Evolutionary conservation across 1,139 yeast genomes (phyloP).

Genomic region (Kodamaea arcana): DNA sequence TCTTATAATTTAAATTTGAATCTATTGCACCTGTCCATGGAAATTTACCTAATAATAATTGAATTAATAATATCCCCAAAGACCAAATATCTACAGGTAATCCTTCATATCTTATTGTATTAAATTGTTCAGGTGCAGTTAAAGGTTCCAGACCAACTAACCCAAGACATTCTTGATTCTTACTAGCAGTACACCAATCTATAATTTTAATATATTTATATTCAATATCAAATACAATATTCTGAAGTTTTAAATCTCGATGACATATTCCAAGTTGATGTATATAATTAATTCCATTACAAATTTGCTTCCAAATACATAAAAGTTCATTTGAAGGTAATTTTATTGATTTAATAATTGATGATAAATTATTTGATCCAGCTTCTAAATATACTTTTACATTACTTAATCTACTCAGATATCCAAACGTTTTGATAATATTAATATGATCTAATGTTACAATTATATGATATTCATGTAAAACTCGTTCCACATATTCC

Average conservation of each 20-base stretch:
- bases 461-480: slow-evolving; percentile 35
- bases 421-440: slow-evolving; percentile 27
- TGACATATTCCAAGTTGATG: slow-evolving; percentile 33
- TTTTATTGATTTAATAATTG: slow-evolving; percentile 10
- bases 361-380: slow-evolving; percentile 24
- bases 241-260: slow-evolving; percentile 41
- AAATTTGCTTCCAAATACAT: slow-evolving; percentile 34
- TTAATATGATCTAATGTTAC: slow-evolving; percentile 28
- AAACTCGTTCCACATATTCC: slow-evolving; percentile 34
- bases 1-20: slow-evolving; percentile 12
- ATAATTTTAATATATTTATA: slow-evolving; percentile 30
- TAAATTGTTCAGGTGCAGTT: slow-evolving; percentile 47
- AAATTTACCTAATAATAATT: slow-evolving; percentile 16
- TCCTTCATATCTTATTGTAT: slow-evolving; percentile 36
- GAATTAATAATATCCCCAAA: slow-evolving; percentile 39
- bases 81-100: slow-evolving; percentile 48
- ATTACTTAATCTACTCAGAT: slow-evolving; percentile 18
- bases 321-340: slow-evolving; percentile 14
- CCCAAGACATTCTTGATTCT: slow-evolving; percentile 29
- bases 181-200: slow-evolving; percentile 33
- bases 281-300: slow-evolving; percentile 29
- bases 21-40: slow-evolving; percentile 38
- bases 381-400: slow-evolving; percentile 31
- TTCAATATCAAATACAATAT: slow-evolving; percentile 27
- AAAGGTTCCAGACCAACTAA: slow-evolving; percentile 47